phyloP scores from a whole-genome alignment of 768 basidiomycete species.

The Tylopilus felleus region DNA sequence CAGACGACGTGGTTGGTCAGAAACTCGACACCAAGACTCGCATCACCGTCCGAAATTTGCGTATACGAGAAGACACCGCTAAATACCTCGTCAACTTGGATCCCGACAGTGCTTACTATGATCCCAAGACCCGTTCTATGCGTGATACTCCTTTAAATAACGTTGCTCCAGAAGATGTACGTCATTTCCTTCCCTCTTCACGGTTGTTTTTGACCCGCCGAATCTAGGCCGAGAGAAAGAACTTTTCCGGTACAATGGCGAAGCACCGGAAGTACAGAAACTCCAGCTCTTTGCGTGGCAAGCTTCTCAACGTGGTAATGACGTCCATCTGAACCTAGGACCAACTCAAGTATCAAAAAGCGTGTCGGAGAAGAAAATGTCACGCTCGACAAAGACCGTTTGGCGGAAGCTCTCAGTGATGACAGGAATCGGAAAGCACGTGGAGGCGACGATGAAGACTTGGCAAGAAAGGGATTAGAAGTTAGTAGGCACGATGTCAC shows the following conservation, averaged over 20 bases:
- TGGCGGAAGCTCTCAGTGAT: constrained; percentile 69
- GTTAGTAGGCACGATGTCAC: constrained; percentile 74
- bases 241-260: constrained; percentile 87
- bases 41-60: constrained; percentile 95
- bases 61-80: constrained; percentile 98
- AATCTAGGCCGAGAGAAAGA: constrained; percentile 80
- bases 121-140: constrained; percentile 99
- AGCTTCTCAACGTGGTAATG: constrained; percentile 87
- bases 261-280: constrained; percentile 87
- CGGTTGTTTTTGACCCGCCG: background rate
- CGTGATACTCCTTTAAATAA: constrained; percentile 87
- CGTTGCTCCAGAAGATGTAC: constrained; percentile 82
- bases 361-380: constrained; percentile 79
- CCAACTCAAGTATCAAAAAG: constrained; percentile 92
- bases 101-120: constrained; percentile 94
- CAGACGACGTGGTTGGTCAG: constrained; percentile 95
- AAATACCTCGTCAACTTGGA: constrained; percentile 98
- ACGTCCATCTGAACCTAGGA: constrained; percentile 93
- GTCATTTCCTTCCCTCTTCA: constrained; percentile 25
- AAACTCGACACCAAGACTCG: constrained; percentile 98
- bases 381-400: constrained; percentile 64
- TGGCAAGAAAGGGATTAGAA: constrained; percentile 52
- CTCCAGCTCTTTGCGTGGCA: constrained; percentile 98
- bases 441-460: constrained; percentile 52
- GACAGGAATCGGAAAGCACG: constrained; percentile 76